A percentile compares a stretch with the other conserved stretches of the same genome.
Evolutionary conservation across 768 basidiomycete species (phyloP).

Genomic region (Ramaria rubella): DNA sequence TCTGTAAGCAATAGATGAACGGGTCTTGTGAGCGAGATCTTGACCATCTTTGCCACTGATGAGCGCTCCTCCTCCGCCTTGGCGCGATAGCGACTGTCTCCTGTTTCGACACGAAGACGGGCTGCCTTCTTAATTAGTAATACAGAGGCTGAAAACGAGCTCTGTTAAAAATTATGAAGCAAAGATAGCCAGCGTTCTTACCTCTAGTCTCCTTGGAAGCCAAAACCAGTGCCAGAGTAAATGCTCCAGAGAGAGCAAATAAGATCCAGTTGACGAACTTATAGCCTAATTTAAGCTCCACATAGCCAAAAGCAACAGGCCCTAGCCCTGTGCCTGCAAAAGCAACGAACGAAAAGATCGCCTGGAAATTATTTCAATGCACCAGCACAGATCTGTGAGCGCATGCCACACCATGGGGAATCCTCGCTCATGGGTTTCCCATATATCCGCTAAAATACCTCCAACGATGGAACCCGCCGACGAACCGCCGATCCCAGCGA

Average conservation of each 20-base stretch:
- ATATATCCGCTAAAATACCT: slow-evolving; percentile 8
- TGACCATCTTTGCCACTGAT: neutral
- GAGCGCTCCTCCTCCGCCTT: slow-evolving; percentile 5
- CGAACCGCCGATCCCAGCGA: slow-evolving; percentile 5
- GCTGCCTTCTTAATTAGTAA: slow-evolving; percentile 2
- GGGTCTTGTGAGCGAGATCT: neutral
- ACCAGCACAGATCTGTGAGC: too few relatives aligned
- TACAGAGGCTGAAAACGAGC: neutral
- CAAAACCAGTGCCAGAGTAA: neutral
- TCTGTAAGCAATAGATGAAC: neutral
- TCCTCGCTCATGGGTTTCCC: slow-evolving; percentile 7
- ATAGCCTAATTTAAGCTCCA: slow-evolving; percentile 1
- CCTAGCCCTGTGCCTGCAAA: slow-evolving; percentile 6
- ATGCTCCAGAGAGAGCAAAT: neutral
- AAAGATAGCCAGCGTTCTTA: neutral
- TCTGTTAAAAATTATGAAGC: neutral
- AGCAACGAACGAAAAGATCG: slow-evolving; percentile 5
- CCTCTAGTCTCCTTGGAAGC: slow-evolving; percentile 5
- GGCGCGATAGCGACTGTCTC: neutral
- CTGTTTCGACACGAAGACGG: neutral
- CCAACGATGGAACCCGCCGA: slow-evolving; percentile 2
- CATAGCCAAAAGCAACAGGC: slow-evolving; percentile 1
- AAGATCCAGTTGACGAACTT: slow-evolving; percentile 9
- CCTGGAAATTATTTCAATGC: too few relatives aligned
- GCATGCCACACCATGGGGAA: slow-evolving; percentile 6